phyloP scores from a whole-genome alignment of 768 basidiomycete genomes.

The Hygrocybe punicea region DNA sequence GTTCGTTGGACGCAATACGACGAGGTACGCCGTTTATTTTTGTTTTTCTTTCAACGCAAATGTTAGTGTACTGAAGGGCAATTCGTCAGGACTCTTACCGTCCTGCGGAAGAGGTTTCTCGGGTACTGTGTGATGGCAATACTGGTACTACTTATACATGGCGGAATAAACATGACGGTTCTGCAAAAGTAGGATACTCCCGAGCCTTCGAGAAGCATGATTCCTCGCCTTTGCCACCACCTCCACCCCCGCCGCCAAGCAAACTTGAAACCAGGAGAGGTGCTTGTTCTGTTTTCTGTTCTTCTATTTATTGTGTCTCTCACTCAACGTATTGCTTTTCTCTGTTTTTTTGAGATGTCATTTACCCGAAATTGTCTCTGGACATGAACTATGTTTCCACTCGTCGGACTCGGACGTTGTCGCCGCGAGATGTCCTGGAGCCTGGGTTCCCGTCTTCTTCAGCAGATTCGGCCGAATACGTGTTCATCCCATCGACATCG shows the following conservation, averaged over 20 bases:
- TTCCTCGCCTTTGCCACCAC: neutral
- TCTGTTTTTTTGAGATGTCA: neutral
- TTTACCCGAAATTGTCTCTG: neutral
- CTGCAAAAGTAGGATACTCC: neutral
- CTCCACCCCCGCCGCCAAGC: neutral
- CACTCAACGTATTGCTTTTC: neutral
- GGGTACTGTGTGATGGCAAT: no score
- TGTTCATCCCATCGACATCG: slow-evolving; percentile 1
- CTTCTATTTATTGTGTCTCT: no score
- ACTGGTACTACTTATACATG: no score
- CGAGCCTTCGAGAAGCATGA: neutral
- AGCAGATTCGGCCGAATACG: slow-evolving; percentile 1
- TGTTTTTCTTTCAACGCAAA: neutral
- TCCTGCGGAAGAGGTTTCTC: no score
- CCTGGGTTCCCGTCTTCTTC: neutral
- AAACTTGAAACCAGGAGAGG: neutral
- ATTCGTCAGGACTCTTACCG: no score
- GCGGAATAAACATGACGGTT: neutral
- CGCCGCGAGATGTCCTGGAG: neutral
- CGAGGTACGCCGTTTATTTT: neutral
- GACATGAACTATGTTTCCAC: neutral
- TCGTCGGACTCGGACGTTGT: no score
- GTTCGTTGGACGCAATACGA: neutral
- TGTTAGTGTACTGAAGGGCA: neutral
- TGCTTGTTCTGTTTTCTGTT: no score